Conservation (phyloP, 2,329 filamentous ascomycete genomes). For the Calonectria leucothoes region DNA sequence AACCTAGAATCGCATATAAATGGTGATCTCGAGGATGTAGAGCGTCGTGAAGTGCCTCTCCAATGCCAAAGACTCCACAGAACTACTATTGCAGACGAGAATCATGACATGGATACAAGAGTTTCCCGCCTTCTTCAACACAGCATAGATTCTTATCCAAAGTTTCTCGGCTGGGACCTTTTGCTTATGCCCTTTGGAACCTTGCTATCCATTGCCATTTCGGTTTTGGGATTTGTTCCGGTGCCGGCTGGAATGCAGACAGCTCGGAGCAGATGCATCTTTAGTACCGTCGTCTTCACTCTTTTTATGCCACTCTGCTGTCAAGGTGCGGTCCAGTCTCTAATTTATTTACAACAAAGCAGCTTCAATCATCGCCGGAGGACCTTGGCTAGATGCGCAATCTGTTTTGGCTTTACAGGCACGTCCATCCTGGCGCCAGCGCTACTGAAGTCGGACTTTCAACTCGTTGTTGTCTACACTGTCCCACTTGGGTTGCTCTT, state of each 20-base stretch:
- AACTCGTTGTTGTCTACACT: too few species aligned
- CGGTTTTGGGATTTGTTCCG: not conserved
- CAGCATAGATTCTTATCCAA: not conserved
- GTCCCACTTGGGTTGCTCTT: too few species aligned
- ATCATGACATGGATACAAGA: too few species aligned
- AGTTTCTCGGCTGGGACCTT: not conserved
- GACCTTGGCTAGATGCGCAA: not conserved
- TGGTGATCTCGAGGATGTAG: too few species aligned
- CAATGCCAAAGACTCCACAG: too few species aligned
- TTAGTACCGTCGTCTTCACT: not conserved
- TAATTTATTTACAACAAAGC: not conserved
- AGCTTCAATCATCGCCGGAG: not conserved
- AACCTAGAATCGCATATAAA: too few species aligned
- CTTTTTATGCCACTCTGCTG: not conserved
- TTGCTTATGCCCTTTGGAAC: not conserved
- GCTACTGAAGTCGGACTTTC: too few species aligned
- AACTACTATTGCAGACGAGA: too few species aligned
- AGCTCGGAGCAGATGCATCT: not conserved
- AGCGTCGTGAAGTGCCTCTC: too few species aligned
- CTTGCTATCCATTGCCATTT: not conserved
- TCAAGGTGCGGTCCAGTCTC: not conserved
- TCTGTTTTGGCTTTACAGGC: not conserved
- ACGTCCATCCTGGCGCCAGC: not conserved
- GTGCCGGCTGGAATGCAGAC: not conserved
- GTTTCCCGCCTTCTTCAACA: too few species aligned